Base-by-base conservation (phyloP, 164 flowering plant species). In the Vitis labrusca region DNA sequence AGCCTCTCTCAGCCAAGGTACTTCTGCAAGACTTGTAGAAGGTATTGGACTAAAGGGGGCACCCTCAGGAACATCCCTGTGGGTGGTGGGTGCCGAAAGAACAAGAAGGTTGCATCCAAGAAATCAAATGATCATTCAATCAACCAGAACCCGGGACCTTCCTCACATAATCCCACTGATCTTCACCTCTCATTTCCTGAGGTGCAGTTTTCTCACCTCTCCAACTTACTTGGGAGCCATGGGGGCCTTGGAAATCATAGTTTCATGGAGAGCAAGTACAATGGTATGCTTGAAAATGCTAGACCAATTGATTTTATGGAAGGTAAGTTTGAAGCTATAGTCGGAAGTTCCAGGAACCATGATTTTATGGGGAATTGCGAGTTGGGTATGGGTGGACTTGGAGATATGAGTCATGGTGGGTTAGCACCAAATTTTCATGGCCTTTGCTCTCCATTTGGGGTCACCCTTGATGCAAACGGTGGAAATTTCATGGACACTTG, bases 11-110 rank as follows among this genome's bases (percentile, higher is more conserved):
- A 90, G 75, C 95, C 95, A 11, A 76, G 95, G 57, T 90, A 90
- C 83, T 90, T 90, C 66, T 90, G 95, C 88, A 90, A 86, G 82
- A 84, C 95, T 9, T 90, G 95, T 66, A 69, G 95, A 66, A 77
- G 95, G 82, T 90, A 90, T 67, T 90, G 95, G 95, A 90, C 95
- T 32, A 90, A 90, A 78, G 95, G 95, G 1, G 95, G 95, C 7
- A 83, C 95, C 37, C 81, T 90, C 8, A 65, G 95, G 27, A 90
- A 90, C 83, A 88, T 90, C 15, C 95, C 95, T 15, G 92, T 90
- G 0, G 95, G 95, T 8, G 95, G 95, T 55, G 95, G 95, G 8
- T 90, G 92, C 64, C 74, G 94, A 17, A 90, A 88, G 78, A 86
- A 84, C 82, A 86, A 84, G 73, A 85, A 82, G 61, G 77, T 73